Conservation (phyloP, 139 green algal species). For the Nannochloris sp. region DNA sequence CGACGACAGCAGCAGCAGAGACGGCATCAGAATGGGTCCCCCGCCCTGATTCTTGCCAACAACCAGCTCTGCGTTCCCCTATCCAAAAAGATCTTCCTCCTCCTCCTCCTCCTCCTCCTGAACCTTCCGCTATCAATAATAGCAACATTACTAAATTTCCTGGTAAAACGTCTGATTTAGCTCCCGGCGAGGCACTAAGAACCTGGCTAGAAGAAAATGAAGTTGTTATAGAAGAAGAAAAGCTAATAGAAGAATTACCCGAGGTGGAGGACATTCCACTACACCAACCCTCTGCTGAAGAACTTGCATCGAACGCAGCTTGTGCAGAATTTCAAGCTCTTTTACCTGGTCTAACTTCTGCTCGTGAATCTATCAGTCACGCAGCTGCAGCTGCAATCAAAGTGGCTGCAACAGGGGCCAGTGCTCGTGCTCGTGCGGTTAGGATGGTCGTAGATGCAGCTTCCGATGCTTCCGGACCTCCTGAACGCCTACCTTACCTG, state of each 20-base stretch:
- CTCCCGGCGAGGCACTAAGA: background rate
- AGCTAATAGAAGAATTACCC: background rate
- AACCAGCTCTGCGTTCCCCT: too few species aligned
- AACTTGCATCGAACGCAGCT: background rate
- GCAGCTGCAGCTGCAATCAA: background rate
- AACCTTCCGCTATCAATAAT: too few species aligned
- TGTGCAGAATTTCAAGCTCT: slow-evolving; percentile 3
- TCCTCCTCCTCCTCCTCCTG: too few species aligned
- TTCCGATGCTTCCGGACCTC: background rate
- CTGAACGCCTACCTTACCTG: background rate
- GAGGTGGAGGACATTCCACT: background rate
- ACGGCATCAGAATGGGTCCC: too few species aligned
- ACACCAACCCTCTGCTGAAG: background rate
- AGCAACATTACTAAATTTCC: too few species aligned
- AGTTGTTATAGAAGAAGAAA: background rate
- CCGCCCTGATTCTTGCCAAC: too few species aligned
- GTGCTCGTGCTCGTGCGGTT: background rate
- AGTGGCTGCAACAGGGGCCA: slow-evolving; percentile 1
- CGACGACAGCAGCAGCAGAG: too few species aligned
- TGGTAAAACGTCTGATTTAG: too few species aligned
- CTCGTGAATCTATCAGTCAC: slow-evolving; percentile 1
- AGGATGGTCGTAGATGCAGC: slow-evolving; percentile 16
- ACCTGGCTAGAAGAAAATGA: background rate
- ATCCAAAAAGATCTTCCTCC: too few species aligned
- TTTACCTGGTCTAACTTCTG: background rate